These are phyloP conservation scores for Chaetomiaceae sp. DNA, from an alignment of 2,329 filamentous ascomycete genomes.

Conservation along the genomic window DNA sequence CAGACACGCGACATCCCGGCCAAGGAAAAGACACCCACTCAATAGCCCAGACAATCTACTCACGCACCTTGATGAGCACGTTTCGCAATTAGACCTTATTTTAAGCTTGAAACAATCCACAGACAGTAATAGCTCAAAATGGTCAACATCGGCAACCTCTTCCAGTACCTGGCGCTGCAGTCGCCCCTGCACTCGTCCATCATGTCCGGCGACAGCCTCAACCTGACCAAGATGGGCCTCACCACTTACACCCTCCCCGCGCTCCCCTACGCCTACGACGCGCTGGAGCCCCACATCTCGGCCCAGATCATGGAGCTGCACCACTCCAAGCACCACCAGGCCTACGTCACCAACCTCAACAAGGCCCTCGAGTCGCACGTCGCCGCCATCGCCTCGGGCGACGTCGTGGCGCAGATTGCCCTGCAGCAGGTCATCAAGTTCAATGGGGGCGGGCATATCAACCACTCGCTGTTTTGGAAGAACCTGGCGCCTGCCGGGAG, in stretches of 20 bases:
- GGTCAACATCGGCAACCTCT: slow-evolving; percentile 26
- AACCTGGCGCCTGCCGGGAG: slow-evolving; percentile 62
- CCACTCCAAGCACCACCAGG: slow-evolving; percentile 91
- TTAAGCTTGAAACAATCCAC: not conserved
- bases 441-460: slow-evolving; percentile 63
- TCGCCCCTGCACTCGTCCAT: slow-evolving; percentile 19
- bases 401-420: slow-evolving; percentile 56
- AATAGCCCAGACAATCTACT: not conserved
- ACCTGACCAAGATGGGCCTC: slow-evolving; percentile 23
- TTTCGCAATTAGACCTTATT: not conserved
- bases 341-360: slow-evolving; percentile 89
- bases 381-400: slow-evolving; percentile 49
- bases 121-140: slow-evolving; percentile 13
- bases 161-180: slow-evolving; percentile 25
- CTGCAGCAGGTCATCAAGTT: slow-evolving; percentile 63
- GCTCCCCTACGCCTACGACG: slow-evolving; percentile 34
- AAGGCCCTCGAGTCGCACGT: slow-evolving; percentile 67
- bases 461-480: slow-evolving; percentile 66
- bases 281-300: slow-evolving; percentile 66
- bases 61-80: slow-evolving; percentile 18
- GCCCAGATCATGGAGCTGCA: slow-evolving; percentile 96
- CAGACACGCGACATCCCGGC: too few species aligned
- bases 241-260: slow-evolving; percentile 34
- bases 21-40: too few species aligned
- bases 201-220: slow-evolving; percentile 20